phyloP scores from a whole-genome alignment of 805 yeast genomes.

The Teunomyces funiuensis region DNA sequence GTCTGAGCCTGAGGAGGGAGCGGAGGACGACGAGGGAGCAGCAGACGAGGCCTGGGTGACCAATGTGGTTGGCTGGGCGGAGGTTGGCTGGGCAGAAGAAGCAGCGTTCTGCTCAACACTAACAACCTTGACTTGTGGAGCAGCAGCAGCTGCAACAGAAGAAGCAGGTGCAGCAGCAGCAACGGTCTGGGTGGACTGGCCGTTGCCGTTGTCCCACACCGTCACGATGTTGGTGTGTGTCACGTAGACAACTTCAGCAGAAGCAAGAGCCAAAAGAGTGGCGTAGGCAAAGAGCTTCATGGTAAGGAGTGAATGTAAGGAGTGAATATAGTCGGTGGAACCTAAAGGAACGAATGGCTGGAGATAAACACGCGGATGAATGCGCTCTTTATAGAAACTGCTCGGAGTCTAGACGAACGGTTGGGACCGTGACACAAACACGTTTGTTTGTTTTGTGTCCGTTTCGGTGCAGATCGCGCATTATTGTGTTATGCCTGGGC shows the following conservation, averaged over 20 bases:
- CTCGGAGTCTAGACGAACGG: neutral
- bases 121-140: constrained; percentile 1
- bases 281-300: constrained; percentile 26
- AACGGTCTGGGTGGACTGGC: constrained; percentile 15
- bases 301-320: constrained; percentile 7
- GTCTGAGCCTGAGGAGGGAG: constrained; percentile 17
- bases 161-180: constrained; percentile 11
- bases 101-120: constrained; percentile 3
- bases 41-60: constrained; percentile 12
- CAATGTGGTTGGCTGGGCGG: constrained; percentile 11
- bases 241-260: constrained; percentile 27
- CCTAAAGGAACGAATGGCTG: neutral
- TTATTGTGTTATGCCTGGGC: too few relatives aligned
- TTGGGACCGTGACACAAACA: neutral
- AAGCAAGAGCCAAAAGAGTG: constrained; percentile 19
- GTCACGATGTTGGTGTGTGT: constrained; percentile 29
- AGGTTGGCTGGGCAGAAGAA: constrained; percentile 9
- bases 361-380: neutral
- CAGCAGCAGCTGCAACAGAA: constrained; percentile 12
- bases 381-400: neutral
- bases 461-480: neutral
- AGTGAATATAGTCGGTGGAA: constrained; percentile 1
- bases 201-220: constrained; percentile 14
- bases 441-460: neutral
- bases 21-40: constrained; percentile 15